phyloP scores from a whole-genome alignment of 768 basidiomycete genomes.

The Mycena amicta region DNA sequence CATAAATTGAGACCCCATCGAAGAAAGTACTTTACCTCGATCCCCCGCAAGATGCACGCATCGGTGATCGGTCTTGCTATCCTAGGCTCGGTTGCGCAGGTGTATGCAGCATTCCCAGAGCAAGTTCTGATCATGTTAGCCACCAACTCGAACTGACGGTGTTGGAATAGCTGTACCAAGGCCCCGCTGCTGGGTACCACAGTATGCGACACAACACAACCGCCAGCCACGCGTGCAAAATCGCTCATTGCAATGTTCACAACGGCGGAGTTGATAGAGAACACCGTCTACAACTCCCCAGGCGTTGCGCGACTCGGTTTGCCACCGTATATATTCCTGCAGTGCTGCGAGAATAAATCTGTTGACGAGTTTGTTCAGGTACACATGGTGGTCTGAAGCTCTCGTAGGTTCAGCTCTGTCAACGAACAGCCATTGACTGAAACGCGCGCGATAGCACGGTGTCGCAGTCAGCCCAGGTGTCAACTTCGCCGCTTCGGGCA shows the following conservation, averaged over 20 bases:
- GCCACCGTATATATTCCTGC: constrained; percentile 35
- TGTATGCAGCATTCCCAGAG: constrained; percentile 1
- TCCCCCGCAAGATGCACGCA: no score
- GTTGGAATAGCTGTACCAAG: background rate
- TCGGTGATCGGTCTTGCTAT: background rate
- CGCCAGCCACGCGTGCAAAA: constrained; percentile 48
- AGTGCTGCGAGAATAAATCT: background rate
- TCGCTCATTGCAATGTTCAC: constrained; percentile 53
- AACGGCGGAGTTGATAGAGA: constrained; percentile 50
- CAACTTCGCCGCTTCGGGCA: constrained; percentile 47
- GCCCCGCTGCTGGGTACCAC: constrained; percentile 44
- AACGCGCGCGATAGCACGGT: constrained; percentile 56
- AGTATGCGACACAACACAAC: constrained; percentile 51
- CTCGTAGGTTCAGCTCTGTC: no score
- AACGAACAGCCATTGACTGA: no score
- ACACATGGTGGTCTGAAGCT: constrained; percentile 66
- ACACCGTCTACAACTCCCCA: constrained; percentile 51
- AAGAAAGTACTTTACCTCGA: no score
- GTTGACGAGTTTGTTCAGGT: background rate
- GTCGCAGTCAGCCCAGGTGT: constrained; percentile 57
- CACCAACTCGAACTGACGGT: background rate
- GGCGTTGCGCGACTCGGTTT: constrained; percentile 60
- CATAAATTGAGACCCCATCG: background rate
- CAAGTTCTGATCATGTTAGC: background rate
- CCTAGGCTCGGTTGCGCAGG: background rate